Percentiles rank a stretch among this genome's conserved stretches.
Evolutionary conservation across 805 yeast species (phyloP).

Genomic region (Yarrowia bubula): DNA sequence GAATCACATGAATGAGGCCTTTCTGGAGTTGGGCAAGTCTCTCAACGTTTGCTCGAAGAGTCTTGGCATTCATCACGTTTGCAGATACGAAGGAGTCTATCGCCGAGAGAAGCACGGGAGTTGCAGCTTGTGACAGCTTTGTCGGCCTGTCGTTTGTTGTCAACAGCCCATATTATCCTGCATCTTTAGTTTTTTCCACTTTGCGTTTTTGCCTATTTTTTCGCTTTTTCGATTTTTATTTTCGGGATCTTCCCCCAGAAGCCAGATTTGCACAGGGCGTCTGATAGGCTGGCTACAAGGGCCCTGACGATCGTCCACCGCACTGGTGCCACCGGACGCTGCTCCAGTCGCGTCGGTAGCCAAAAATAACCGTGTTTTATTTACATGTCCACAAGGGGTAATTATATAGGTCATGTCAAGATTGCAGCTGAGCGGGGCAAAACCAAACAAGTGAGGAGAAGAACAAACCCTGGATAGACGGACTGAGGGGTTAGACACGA

Average conservation of each 20-base stretch:
- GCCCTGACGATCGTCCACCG: slow-evolving; percentile 10
- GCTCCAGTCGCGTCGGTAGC: not conserved
- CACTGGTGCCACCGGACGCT: not conserved
- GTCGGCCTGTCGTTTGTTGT: slow-evolving; percentile 3
- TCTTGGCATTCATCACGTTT: slow-evolving; percentile 14
- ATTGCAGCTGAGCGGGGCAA: not conserved
- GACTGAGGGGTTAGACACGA: not conserved
- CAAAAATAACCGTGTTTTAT: not conserved
- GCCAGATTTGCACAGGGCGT: not conserved
- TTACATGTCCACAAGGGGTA: not conserved
- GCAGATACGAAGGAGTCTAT: slow-evolving; percentile 15
- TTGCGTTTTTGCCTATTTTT: not conserved
- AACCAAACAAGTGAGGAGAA: not conserved
- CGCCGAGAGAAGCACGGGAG: slow-evolving; percentile 10
- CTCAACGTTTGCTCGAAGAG: not conserved
- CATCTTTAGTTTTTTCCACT: not conserved
- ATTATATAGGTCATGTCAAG: not conserved
- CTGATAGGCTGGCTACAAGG: slow-evolving; percentile 16
- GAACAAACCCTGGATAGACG: not conserved
- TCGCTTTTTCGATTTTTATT: not conserved
- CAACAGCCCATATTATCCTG: not conserved
- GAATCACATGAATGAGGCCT: no score
- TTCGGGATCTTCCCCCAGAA: not conserved
- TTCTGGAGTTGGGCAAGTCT: no score
- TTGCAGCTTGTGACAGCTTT: not conserved